Percentiles rank a stretch among this genome's conserved stretches.
Conservation (phyloP, 192 early-diverging fungal species). For the Coemansia biformis region DNA sequence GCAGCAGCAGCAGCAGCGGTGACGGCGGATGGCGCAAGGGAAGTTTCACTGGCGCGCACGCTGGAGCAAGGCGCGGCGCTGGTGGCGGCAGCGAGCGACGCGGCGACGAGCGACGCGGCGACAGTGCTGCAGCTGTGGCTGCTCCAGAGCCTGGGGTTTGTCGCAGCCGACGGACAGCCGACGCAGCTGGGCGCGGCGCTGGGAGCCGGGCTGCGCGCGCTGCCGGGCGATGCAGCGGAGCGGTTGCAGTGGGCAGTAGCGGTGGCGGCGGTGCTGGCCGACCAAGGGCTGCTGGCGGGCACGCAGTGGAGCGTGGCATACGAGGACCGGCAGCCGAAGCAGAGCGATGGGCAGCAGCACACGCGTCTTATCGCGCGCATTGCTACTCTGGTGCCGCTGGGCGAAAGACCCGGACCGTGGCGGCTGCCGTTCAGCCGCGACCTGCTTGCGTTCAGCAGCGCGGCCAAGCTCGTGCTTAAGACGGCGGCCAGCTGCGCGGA, state of each 20-base stretch:
- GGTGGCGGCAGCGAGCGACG: not conserved
- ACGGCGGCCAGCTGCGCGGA: slow-evolving; percentile 17
- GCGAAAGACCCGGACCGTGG: slow-evolving; percentile 31
- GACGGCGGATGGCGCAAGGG: not conserved
- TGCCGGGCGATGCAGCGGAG: slow-evolving; percentile 1
- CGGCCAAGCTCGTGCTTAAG: slow-evolving; percentile 52
- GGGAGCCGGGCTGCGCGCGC: slow-evolving; percentile 22
- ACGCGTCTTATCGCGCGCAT: slow-evolving; percentile 26
- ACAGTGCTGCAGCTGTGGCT: slow-evolving; percentile 2
- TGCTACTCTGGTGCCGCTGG: slow-evolving; percentile 36
- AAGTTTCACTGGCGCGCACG: no score
- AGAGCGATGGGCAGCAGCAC: slow-evolving; percentile 15
- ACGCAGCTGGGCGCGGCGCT: slow-evolving; percentile 26
- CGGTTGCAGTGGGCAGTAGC: slow-evolving; percentile 32
- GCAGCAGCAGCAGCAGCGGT: not conserved
- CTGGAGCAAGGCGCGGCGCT: no score
- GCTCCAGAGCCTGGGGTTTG: slow-evolving; percentile 24
- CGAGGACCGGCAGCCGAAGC: slow-evolving; percentile 21
- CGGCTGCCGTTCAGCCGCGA: slow-evolving; percentile 61
- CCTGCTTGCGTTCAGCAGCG: slow-evolving; percentile 67
- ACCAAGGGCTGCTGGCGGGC: slow-evolving; percentile 36
- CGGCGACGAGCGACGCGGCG: not conserved
- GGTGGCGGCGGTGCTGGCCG: slow-evolving; percentile 25
- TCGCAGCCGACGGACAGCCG: slow-evolving; percentile 15
- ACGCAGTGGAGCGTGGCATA: slow-evolving; percentile 42